phyloP scores from a whole-genome alignment of 176 grass and related monocot genomes.

The Neostapfia colusana region DNA sequence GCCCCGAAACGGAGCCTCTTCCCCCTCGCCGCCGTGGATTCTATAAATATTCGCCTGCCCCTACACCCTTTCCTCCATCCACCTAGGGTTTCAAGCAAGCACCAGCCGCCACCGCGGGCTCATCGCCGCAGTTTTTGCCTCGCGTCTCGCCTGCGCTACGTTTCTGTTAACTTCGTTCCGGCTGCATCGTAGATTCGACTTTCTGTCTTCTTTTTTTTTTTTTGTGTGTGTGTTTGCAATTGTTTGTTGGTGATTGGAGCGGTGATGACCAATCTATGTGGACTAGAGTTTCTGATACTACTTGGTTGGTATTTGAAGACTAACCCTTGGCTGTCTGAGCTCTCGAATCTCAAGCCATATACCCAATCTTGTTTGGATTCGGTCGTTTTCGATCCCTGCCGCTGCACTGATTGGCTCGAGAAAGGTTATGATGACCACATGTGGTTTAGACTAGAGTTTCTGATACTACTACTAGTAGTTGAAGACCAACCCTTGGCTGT shows the following conservation, averaged over 20 bases:
- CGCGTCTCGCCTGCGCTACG: too few species aligned
- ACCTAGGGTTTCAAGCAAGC: background rate
- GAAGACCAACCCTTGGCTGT: constrained; percentile 44
- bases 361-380: background rate
- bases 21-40: background rate
- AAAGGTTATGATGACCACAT: constrained; percentile 11
- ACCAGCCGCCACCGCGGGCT: background rate
- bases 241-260: background rate
- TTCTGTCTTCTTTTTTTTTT: too few species aligned
- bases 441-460: constrained; percentile 40
- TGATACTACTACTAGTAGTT: constrained; percentile 35
- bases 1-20: too few species aligned
- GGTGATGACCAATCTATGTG: constrained; percentile 56
- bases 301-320: constrained; percentile 49
- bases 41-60: background rate
- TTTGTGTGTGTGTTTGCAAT: background rate
- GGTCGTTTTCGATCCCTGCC: background rate
- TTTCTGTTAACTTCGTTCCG: background rate
- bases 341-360: background rate
- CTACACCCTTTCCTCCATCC: too few species aligned
- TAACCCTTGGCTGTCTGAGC: constrained; percentile 74
- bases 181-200: background rate
- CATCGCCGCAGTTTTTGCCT: background rate
- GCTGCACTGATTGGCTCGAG: background rate
- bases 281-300: constrained; percentile 78